Base-by-base conservation (phyloP, 768 basidiomycete species). In the Gymnopilus junonius region DNA sequence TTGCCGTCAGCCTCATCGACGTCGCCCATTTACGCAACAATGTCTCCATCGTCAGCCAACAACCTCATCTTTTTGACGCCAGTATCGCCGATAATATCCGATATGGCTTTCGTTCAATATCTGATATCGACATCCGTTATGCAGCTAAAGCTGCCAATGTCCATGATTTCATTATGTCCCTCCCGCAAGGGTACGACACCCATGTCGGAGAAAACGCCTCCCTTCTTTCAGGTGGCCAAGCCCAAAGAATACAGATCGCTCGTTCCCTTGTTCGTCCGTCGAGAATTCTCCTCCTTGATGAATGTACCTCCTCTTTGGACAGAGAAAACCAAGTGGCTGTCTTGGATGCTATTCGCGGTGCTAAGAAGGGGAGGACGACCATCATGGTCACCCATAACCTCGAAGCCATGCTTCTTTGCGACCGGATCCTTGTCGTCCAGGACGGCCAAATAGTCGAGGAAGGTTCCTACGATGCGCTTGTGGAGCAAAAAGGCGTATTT, bases 301-400 rank as follows among this genome's bases (percentile, higher is more conserved):
- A 99, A 72, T 97, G 95, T 73, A 99, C 97, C 15, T 90, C 88
- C 43, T 93, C 96, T 6, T 78, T 98, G 62, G 96, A 99, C 72
- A 80, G 86, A 1, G 87, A 87, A 69, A 99, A 97, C 75, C 91
- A 95, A 77, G 83, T 84, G 2, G 89, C 85, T n/a, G 91, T 99
- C 17, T 76, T 98, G 70, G 88, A 93, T 57, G 89, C 94, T 4
- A 88, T 96, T 53, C 79, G 48, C 15, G 15, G 48, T 20, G 29
- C 27, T 77, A 74, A 81, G 21, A 86, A 87, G 25, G 80, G 90
- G 58, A 29, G 48, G 31, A 97, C 95, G 66, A 95, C 93, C 59
- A 75, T 98, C 67, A 91, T 98, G 84, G 88, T 97, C 67, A 98
- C 96, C 15, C 97, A 99, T 77, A 97, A 97, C 74, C 74, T 94